Evolutionary conservation across 805 yeast genomes (phyloP).

Genomic region (Yarrowia divulgata): DNA sequence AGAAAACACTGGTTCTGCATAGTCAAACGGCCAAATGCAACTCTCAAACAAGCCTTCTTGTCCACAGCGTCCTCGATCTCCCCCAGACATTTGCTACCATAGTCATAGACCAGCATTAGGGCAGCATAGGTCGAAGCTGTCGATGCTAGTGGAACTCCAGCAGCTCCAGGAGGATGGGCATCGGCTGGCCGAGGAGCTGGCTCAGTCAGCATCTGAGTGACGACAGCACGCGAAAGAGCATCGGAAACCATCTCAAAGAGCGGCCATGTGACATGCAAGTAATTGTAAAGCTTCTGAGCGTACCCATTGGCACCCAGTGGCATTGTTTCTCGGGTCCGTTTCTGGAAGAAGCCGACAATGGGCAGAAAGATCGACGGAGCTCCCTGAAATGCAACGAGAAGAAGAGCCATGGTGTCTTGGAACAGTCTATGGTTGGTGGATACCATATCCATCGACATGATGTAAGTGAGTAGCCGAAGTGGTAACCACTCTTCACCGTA

Average conservation of each 20-base stretch:
- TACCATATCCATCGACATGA: slow-evolving; percentile 31
- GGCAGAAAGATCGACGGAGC: slow-evolving; percentile 26
- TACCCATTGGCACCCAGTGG: slow-evolving; percentile 25
- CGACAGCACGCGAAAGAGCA: slow-evolving; percentile 24
- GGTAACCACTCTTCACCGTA: slow-evolving; percentile 36
- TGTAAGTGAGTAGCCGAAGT: slow-evolving; percentile 19
- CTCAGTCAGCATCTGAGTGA: slow-evolving; percentile 30
- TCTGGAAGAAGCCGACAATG: slow-evolving; percentile 27
- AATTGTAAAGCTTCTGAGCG: slow-evolving; percentile 31
- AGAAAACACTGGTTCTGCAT: slow-evolving; percentile 36
- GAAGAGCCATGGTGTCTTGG: slow-evolving; percentile 35
- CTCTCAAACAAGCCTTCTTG: slow-evolving; percentile 11
- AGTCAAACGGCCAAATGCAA: slow-evolving; percentile 17
- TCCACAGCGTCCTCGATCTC: slow-evolving; percentile 28
- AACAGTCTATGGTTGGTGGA: slow-evolving; percentile 27
- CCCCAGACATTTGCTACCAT: slow-evolving; percentile 29
- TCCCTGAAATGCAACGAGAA: slow-evolving; percentile 28
- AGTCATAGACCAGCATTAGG: slow-evolving; percentile 25
- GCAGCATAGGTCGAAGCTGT: slow-evolving; percentile 30
- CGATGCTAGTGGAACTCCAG: slow-evolving; percentile 17
- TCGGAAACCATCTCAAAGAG: slow-evolving; percentile 30
- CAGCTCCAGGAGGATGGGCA: slow-evolving; percentile 18
- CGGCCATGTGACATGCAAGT: slow-evolving; percentile 35
- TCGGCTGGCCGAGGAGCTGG: slow-evolving; percentile 28
- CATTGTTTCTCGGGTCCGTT: slow-evolving; percentile 29